Base-by-base conservation (phyloP, 305 asterid genomes). In the Fraxinus floribunda region DNA sequence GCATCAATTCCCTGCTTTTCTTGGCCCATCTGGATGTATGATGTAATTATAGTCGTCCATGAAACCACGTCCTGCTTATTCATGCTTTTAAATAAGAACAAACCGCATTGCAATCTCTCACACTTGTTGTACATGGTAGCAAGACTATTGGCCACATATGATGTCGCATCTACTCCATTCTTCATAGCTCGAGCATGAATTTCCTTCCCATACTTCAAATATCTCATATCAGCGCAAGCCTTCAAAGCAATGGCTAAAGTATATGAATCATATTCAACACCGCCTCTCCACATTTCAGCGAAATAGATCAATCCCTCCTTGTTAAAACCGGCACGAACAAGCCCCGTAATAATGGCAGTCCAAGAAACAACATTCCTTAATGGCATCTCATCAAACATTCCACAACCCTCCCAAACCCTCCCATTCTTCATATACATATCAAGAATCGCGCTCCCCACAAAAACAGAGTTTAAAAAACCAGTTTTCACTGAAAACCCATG, bases 291-390 rank as follows among this genome's bases (percentile, higher is more conserved):
- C 98, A 93, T 95, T 22, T 87, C 85, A 38, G 90, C 78, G 46
- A 94, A 95, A 86, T 89, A 90, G 13, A 84, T 46, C 77, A 94
- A 81, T 22, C 94, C 98, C 83, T 89, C 88, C 64, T 62, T 86
- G 84, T 85, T 84, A 72, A 86, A 84, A 78, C 97, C 95, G 0
- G 92, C 83, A 20, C 93, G 97, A 82, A 92, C 97, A 68, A 95
- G 92, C 57, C 97, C 98, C 0, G 97, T 92, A 78, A 95, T 93
- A 57, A 94, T 83, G 82, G 99, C 92, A 7, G 97, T 95, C 99
- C 99, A 95, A 79, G 97, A 91, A 75, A 95, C 97, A 15, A 94
- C 97, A 88, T 94, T 95, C 81, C 95, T 92, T 46, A 87, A 34
- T 62, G 97, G 94, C 97, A 95, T 91, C 87, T 90, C 97, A 79